phyloP scores from a whole-genome alignment of 2,329 filamentous ascomycete species.

The Venturia asperata region DNA sequence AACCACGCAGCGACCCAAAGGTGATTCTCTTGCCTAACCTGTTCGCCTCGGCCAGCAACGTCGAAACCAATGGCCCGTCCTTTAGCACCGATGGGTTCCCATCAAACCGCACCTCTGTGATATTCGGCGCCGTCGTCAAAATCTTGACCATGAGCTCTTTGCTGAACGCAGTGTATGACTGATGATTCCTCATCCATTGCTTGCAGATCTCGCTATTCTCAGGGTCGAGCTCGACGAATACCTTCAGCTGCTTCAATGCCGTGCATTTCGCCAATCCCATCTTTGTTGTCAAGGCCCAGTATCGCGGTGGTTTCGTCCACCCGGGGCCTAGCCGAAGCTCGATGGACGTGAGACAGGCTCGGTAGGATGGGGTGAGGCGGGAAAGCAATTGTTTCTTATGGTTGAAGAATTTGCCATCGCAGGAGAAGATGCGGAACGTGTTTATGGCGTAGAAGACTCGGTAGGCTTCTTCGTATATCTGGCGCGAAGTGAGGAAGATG shows the following conservation, averaged over 20 bases:
- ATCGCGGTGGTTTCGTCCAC: conserved; percentile 61
- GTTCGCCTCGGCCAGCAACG: conserved; percentile 48
- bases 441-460: conserved; percentile 46
- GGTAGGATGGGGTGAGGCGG: conserved; percentile 55
- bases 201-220: conserved; percentile 59
- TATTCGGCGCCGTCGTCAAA: conserved; percentile 49
- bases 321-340: conserved; percentile 67
- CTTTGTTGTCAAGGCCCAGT: conserved; percentile 60
- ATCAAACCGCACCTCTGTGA: conserved; percentile 61
- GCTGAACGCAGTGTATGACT: conserved; percentile 65
- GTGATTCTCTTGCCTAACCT: conserved; percentile 47
- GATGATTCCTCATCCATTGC: conserved; percentile 53
- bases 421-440: conserved; percentile 47
- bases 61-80: conserved; percentile 56
- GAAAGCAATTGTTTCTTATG: conserved; percentile 61
- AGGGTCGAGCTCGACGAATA: conserved; percentile 68
- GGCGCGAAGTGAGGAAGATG: conserved; percentile 36
- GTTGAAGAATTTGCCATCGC: conserved; percentile 58
- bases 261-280: conserved; percentile 58
- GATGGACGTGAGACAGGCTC: conserved; percentile 53
- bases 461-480: conserved; percentile 45
- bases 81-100: conserved; percentile 60
- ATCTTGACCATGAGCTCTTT: conserved; percentile 50
- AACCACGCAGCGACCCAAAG: conserved; percentile 47
- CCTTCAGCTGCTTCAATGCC: conserved; percentile 52